Evolutionary conservation across 1,284 basidiomycete genomes (phyloP).

Genomic region (Apiotrichum sp.): DNA sequence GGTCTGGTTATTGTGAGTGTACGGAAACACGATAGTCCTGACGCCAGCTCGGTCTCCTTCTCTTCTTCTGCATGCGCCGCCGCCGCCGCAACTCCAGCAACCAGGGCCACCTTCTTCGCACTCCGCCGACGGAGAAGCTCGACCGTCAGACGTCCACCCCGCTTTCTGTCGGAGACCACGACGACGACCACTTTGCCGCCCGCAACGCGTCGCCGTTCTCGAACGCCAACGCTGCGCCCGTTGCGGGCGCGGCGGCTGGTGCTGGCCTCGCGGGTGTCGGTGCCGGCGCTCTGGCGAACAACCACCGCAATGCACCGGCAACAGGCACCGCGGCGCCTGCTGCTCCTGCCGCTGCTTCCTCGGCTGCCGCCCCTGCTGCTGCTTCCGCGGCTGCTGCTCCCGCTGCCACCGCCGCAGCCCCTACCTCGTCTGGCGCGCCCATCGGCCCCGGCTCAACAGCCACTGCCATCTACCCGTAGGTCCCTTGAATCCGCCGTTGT

Average conservation of each 20-base stretch:
- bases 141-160: constrained; percentile 2
- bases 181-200: not conserved
- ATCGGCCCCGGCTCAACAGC: constrained; percentile 4
- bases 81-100: constrained; percentile 4
- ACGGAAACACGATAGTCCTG: not conserved
- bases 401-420: not conserved
- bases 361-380: not conserved
- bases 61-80: constrained; percentile 27
- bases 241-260: constrained; percentile 1
- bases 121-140: not conserved
- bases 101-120: not conserved
- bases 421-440: not conserved
- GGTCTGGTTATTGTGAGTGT: constrained; percentile 28
- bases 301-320: not conserved
- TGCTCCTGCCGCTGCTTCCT: not conserved
- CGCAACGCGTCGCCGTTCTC: not conserved
- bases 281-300: not conserved
- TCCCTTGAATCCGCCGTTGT: not conserved
- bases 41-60: constrained; percentile 27
- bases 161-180: not conserved
- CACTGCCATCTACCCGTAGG: constrained; percentile 7
- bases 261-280: constrained; percentile 3
- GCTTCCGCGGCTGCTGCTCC: not conserved
- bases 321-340: not conserved
- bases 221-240: not conserved